Percentiles rank a stretch among this genome's conserved stretches.
Evolutionary conservation across 1,284 basidiomycete species (phyloP).

Genomic region (Leccinum subrobustum): DNA sequence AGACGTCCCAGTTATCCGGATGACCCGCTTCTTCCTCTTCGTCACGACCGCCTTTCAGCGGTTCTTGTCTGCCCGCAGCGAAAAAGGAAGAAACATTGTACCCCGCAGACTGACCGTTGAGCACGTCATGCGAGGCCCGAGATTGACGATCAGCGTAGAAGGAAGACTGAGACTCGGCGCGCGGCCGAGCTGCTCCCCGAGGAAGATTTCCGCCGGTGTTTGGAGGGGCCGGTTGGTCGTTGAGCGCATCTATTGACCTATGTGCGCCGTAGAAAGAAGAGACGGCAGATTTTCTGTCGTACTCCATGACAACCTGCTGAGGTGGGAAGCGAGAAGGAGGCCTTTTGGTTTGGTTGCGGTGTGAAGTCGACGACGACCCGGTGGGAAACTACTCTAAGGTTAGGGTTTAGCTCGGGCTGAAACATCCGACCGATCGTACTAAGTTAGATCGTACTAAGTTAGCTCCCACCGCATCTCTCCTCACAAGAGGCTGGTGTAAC

Average conservation of each 20-base stretch:
- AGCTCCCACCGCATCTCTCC: no score
- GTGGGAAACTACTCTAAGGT: conserved; percentile 26
- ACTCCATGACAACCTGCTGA: conserved; percentile 39
- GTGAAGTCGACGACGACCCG: not conserved
- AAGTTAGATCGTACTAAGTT: no score
- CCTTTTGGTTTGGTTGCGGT: not conserved
- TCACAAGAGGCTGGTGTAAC: no score
- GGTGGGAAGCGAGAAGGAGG: not conserved
- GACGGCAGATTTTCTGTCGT: conserved; percentile 69
- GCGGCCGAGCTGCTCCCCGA: conserved; percentile 35
- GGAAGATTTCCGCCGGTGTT: conserved; percentile 17
- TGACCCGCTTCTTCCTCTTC: conserved; percentile 46
- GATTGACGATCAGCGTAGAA: conserved; percentile 46
- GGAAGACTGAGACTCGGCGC: conserved; percentile 68
- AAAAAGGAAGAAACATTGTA: conserved; percentile 70
- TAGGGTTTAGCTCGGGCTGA: conserved; percentile 25
- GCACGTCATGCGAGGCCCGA: conserved; percentile 44
- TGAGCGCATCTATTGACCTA: conserved; percentile 61
- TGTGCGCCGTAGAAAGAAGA: conserved; percentile 74
- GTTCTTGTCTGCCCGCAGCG: conserved; percentile 64
- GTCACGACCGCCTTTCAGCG: conserved; percentile 69
- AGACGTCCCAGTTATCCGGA: conserved; percentile 75
- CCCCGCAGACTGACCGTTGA: conserved; percentile 49
- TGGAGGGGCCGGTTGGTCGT: conserved; percentile 37
- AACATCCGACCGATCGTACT: conserved; percentile 2